These are phyloP conservation scores for Pleurotus ostreatus DNA, from an alignment of 768 basidiomycete species.

Conservation along the genomic window DNA sequence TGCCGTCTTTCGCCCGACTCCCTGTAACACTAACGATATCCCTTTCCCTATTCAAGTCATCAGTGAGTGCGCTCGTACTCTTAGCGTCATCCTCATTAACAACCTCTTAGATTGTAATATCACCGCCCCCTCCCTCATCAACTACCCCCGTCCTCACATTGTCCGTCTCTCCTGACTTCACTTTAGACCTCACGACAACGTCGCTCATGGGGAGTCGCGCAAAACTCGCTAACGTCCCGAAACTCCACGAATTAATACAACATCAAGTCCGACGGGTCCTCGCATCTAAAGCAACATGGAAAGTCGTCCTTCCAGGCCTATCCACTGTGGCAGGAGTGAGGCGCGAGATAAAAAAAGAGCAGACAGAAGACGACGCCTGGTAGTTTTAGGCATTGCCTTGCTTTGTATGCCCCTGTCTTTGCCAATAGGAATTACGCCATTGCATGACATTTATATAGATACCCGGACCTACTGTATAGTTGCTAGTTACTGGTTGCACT, in stretches of 20 bases:
- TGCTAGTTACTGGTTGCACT: not conserved
- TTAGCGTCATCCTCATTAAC: constrained; percentile 6
- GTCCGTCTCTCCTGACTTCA: constrained; percentile 81
- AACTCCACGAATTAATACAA: constrained; percentile 91
- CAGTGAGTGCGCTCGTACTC: constrained; percentile 35
- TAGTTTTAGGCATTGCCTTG: not conserved
- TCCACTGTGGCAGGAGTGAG: constrained; percentile 29
- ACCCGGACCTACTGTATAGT: not conserved
- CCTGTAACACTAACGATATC: constrained; percentile 81
- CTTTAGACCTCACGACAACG: constrained; percentile 80
- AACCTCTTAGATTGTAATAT: constrained; percentile 52
- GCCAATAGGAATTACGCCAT: no score
- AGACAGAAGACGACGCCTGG: constrained; percentile 21
- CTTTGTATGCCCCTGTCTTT: no score
- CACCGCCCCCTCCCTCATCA: constrained; percentile 53
- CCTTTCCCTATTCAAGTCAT: constrained; percentile 67
- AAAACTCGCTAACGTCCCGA: constrained; percentile 96
- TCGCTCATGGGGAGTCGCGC: constrained; percentile 95
- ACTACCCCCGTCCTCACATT: constrained; percentile 61
- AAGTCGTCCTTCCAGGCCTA: constrained; percentile 64
- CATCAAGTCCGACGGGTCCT: constrained; percentile 73
- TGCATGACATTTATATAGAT: constrained; percentile 1
- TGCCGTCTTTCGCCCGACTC: constrained; percentile 75
- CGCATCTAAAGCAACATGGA: constrained; percentile 59
- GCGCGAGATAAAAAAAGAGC: constrained; percentile 32